Percentiles rank a stretch among this genome's conserved stretches.
Evolutionary conservation across 2,329 filamentous ascomycete species (phyloP).

Genomic region (Aureobasidium lini): DNA sequence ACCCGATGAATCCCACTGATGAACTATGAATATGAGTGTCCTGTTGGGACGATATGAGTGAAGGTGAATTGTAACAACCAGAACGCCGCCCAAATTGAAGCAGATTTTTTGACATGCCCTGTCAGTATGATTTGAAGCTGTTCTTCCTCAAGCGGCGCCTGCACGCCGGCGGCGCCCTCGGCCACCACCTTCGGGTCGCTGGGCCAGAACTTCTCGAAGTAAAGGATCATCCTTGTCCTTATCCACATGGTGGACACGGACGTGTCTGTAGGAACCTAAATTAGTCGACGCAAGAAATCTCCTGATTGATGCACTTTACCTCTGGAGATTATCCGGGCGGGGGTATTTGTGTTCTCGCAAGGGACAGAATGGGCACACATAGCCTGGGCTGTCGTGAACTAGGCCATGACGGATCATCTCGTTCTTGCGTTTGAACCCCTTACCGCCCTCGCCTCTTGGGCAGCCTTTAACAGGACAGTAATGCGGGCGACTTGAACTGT

Average conservation of each 20-base stretch:
- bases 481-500: conserved; percentile 55
- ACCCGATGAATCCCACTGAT: not conserved
- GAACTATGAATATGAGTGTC: conserved; percentile 17
- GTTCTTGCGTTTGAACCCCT: conserved; percentile 62
- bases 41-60: not conserved
- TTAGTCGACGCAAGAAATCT: not conserved
- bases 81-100: not conserved
- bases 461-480: conserved; percentile 55
- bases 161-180: conserved; percentile 69
- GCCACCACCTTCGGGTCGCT: conserved; percentile 75
- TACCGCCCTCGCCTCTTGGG: conserved; percentile 52
- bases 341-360: conserved; percentile 93
- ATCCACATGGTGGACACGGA: conserved; percentile 83
- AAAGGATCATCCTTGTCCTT: conserved; percentile 79
- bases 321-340: conserved; percentile 88
- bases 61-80: not conserved
- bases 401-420: conserved; percentile 72
- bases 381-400: conserved; percentile 89
- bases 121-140: no score
- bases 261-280: conserved; percentile 59
- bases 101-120: not conserved
- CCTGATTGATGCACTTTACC: conserved; percentile 46
- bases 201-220: conserved; percentile 75
- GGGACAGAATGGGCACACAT: conserved; percentile 92
- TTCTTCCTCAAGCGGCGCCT: conserved; percentile 16